These are phyloP conservation scores for Penicillium crystallinum DNA, from an alignment of 495 filamentous ascomycete species.

Conservation along the genomic window DNA sequence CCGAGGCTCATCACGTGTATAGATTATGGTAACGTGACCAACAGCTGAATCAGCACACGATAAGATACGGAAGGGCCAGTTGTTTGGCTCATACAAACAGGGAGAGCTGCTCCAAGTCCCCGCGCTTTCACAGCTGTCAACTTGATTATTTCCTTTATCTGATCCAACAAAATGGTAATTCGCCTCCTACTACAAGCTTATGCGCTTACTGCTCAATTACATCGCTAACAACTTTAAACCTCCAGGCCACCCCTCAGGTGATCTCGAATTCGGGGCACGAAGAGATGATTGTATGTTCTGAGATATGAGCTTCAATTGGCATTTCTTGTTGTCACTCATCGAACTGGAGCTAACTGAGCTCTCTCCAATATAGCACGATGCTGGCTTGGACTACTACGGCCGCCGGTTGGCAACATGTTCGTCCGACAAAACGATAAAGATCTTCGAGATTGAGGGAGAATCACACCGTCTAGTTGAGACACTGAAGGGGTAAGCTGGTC, in stretches of 20 bases:
- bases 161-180: slow-evolving; percentile 19
- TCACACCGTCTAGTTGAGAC: slow-evolving; percentile 88
- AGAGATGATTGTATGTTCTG: slow-evolving; percentile 93
- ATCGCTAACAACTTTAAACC: slow-evolving; percentile 16
- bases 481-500: slow-evolving; percentile 71
- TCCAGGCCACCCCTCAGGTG: slow-evolving; percentile 64
- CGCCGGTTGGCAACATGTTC: slow-evolving; percentile 95
- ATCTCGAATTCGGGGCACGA: slow-evolving; percentile 92
- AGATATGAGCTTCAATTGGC: slow-evolving; percentile 3
- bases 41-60: slow-evolving; percentile 19
- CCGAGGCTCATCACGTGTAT: slow-evolving; percentile 30
- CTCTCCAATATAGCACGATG: slow-evolving; percentile 69
- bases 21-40: slow-evolving; percentile 12
- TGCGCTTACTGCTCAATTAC: not conserved
- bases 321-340: not conserved
- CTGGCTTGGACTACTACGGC: slow-evolving; percentile 96
- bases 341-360: slow-evolving; percentile 7
- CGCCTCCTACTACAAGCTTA: not conserved
- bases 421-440: slow-evolving; percentile 97
- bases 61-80: slow-evolving; percentile 41
- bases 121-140: slow-evolving; percentile 2
- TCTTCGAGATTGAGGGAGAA: slow-evolving; percentile 96
- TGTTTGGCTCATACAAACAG: slow-evolving; percentile 20
- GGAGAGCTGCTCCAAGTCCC: slow-evolving; percentile 1
- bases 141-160: not conserved